Conservation (phyloP, 129 eudicot genomes). For the Mikania micrantha region DNA sequence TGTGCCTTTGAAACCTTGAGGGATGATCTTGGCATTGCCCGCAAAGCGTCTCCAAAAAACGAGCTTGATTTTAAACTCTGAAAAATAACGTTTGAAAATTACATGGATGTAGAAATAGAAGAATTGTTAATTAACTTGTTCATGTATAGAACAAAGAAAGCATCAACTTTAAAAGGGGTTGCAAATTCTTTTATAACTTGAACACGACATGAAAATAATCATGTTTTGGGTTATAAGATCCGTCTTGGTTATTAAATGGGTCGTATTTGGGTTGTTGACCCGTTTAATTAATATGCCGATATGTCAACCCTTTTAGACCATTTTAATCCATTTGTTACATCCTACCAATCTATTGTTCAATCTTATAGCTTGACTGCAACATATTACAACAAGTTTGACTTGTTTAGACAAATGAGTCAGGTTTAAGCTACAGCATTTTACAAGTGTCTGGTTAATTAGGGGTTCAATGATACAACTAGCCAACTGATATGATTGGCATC, state of each 20-base stretch:
- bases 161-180: too few relatives aligned
- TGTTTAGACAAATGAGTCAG: too few relatives aligned
- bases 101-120: not conserved
- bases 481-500: too few relatives aligned
- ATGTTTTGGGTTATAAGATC: not conserved
- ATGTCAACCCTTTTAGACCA: not conserved
- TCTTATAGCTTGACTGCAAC: too few relatives aligned
- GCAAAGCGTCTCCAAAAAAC: slow-evolving; percentile 65
- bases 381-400: too few relatives aligned
- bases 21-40: slow-evolving; percentile 56
- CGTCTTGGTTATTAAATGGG: not conserved
- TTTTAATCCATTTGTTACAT: not conserved
- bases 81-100: not conserved
- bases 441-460: too few relatives aligned
- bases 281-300: not conserved
- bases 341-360: not conserved
- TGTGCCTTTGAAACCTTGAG: slow-evolving; percentile 49
- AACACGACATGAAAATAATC: too few relatives aligned
- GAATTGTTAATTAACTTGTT: not conserved
- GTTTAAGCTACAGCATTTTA: too few relatives aligned
- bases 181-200: too few relatives aligned
- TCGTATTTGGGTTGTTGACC: not conserved
- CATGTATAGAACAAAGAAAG: not conserved
- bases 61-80: slow-evolving; percentile 82
- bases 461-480: too few relatives aligned